These are phyloP conservation scores for Oryza punctata DNA, from an alignment of 176 grass and related monocot genomes.

Conservation along the genomic window DNA sequence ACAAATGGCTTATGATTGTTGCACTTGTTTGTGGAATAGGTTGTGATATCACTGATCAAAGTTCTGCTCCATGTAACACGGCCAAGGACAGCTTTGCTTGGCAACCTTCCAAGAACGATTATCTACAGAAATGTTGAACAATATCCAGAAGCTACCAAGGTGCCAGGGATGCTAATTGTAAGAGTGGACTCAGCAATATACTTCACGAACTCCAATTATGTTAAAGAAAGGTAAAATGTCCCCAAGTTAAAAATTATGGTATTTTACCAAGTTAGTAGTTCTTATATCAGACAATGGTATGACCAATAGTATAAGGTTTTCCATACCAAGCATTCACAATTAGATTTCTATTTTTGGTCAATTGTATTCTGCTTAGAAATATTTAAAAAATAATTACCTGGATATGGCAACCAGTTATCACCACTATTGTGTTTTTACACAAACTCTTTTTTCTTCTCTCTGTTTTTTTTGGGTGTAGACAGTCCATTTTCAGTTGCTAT, in stretches of 20 bases:
- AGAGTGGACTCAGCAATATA: constrained; percentile 94
- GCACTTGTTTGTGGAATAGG: constrained; percentile 44
- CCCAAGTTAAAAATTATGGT: neutral
- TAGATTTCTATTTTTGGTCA: neutral
- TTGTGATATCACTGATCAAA: constrained; percentile 76
- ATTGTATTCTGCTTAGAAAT: neutral
- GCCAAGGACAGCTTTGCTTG: constrained; percentile 81
- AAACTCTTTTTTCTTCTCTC: neutral
- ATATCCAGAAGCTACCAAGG: constrained; percentile 72
- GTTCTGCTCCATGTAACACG: constrained; percentile 93
- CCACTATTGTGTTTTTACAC: neutral
- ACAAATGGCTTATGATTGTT: constrained; percentile 3
- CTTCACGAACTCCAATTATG: constrained; percentile 92
- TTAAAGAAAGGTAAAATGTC: constrained; percentile 84
- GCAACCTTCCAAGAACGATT: constrained; percentile 73
- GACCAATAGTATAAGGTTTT: neutral
- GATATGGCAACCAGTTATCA: neutral
- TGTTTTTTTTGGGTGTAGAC: neutral
- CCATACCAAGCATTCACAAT: neutral
- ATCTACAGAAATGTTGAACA: constrained; percentile 87
- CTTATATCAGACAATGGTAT: neutral
- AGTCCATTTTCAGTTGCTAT: neutral
- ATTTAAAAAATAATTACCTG: neutral
- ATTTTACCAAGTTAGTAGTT: neutral
- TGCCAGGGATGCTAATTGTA: constrained; percentile 72